Evolutionary conservation across 495 filamentous ascomycete genomes (phyloP), one percentile per base, ranked within the genome.

Genomic region (Chaetomidium leptoderma): DNA sequence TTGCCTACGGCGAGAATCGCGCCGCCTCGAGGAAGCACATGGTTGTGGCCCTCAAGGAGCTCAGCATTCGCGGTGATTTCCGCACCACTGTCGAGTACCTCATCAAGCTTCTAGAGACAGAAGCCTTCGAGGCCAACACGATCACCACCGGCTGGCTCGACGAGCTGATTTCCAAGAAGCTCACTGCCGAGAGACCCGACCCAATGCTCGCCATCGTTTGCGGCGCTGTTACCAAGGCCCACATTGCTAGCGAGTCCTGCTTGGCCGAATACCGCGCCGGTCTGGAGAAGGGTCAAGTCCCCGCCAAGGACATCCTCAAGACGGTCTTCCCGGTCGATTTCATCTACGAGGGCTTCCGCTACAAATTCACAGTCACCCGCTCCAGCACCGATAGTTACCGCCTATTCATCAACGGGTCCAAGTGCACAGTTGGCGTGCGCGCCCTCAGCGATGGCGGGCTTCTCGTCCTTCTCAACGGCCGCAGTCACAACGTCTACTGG

Each of bases 41-140:
- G 93, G 91, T 99, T 64, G 90, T 99, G 47, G 93, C 93, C 7
- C 75, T 99, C 66, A 99, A 99, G 79, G 93, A 99, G 76, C 74
- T 99, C 66, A 97, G 92, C 76, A 99, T 99, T 78, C 95, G 93
- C 75, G 93, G 93, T 79, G 93, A 99, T 72, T 99, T 99, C 81
- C 81, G 92, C 64, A 97, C 92, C 42, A 99, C 93, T 7, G 92
- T 99, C 39, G 93, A 99, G 71, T 99, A 99, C 74, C 82, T 99
- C 45, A 97, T 99, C 73, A 99, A 99, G 78, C 84, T 99, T 49
- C 83, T 99, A 39, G 92, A 99, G 75, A 99, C 93, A 0, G 92
- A 95, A 35, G 93, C 93, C 42, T 99, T 99, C 74, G 92, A 97
- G 72, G 90, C 92, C 55, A 99, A 99, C 78, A 99, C 92, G 44